Percentiles rank a stretch among this genome's conserved stretches.
Evolutionary conservation across 2,329 filamentous ascomycete genomes (phyloP).

Genomic region (Pseudogymnoascus sp.): DNA sequence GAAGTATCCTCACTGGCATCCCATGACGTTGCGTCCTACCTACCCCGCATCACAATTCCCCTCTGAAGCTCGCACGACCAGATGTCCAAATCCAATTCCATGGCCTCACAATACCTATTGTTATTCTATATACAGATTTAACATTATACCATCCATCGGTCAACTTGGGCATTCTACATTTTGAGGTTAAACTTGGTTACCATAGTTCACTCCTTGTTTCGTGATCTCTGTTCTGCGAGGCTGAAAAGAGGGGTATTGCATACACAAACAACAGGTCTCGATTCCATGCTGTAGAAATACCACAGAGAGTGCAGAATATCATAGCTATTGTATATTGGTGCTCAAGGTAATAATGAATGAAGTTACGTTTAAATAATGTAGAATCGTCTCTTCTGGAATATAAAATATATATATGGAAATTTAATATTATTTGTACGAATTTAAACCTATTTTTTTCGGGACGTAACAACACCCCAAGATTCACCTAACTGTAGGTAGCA

Average conservation of each 20-base stretch:
- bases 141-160: not conserved
- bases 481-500: not conserved
- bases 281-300: not conserved
- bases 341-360: not conserved
- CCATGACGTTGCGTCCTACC: not conserved
- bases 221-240: not conserved
- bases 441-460: not conserved
- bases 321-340: not conserved
- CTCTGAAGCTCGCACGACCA: not conserved
- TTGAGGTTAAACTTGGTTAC: not conserved
- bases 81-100: not conserved
- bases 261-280: not conserved
- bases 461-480: not conserved
- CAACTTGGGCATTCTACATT: not conserved
- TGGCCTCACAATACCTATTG: not conserved
- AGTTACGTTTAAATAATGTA: not conserved
- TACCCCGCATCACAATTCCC: not conserved
- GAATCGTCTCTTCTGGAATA: not conserved
- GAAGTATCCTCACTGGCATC: not conserved
- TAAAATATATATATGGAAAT: not conserved
- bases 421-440: not conserved
- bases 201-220: not conserved
- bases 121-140: not conserved
- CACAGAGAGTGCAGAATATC: not conserved
- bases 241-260: not conserved